Evolutionary conservation across 2,329 filamentous ascomycete genomes (phyloP), one percentile per base, ranked within the genome.

Genomic region (Ascochyta clinopodiicola): DNA sequence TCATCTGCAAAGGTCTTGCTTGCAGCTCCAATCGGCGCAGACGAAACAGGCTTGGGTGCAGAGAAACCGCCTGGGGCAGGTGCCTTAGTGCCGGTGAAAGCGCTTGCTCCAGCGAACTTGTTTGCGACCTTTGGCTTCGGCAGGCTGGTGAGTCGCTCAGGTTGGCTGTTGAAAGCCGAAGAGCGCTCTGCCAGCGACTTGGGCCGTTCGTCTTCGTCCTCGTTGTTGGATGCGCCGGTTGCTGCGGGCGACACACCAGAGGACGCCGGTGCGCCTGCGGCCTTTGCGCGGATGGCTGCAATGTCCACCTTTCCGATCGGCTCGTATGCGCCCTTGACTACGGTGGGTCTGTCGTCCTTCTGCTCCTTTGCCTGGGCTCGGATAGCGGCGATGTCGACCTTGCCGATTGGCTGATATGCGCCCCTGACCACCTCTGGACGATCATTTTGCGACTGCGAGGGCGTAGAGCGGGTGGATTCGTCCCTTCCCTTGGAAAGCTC

Each of bases 301-400:
- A 99, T 98, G 66, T 99, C 95, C 9, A 99, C 94, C 78, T 97
- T 98, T 42, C 95, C 95, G 19, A 98, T 82, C 2, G 95, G 95
- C 75, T 98, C 90, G 71, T 99, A 99, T 22, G 93, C 86, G 37
- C 95, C 95, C 78, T 96, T 98, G 19, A 98, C 91, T 5, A 87
- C 85, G 1, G 89, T 85, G 3, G 95, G 95, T 51, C 92, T 84
- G 64, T 96, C 90, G 69, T 97, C 92, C 40, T 65, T 55, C 8
- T 83, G 76, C 81, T 88, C 80, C 82, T 88, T 71, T 78, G 92
- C 80, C 84, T 91, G 73, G 82, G 88, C 79, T 60, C 95, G 87
- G 64, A 99, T 89, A 34, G 92, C 93, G 22, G 89, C 90, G 77
- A 99, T 98, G 70, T 99, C 93, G n/a, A 99, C 90, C 79, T 97